A percentile compares a stretch with the other conserved stretches of the same genome.
Evolutionary conservation across 2,329 filamentous ascomycete species (phyloP).

Genomic region (Exophiala calicioides): DNA sequence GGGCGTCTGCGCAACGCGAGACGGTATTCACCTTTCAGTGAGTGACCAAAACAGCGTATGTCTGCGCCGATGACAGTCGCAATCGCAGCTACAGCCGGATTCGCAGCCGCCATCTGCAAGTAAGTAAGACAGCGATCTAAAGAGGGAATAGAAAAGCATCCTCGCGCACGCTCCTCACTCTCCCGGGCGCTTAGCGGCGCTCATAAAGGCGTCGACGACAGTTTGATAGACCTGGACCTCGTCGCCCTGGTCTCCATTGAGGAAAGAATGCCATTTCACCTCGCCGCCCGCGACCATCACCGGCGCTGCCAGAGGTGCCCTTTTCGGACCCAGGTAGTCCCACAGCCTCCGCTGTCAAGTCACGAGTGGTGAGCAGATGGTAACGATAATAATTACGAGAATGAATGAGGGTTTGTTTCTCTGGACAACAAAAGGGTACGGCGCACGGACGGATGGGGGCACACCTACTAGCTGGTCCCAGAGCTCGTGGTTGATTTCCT

Average conservation of each 20-base stretch:
- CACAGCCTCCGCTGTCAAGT: slow-evolving; percentile 21
- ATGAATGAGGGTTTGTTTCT: neutral
- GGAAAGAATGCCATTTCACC: slow-evolving; percentile 31
- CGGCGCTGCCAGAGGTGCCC: slow-evolving; percentile 27
- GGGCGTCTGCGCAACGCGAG: no score
- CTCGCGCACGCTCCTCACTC: no score
- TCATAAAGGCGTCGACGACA: slow-evolving; percentile 25
- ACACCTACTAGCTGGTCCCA: slow-evolving; percentile 29
- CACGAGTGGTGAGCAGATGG: neutral
- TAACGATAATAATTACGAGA: neutral
- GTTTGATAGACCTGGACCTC: slow-evolving; percentile 23
- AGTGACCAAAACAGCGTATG: no score
- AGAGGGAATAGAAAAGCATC: no score
- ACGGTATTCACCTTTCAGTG: no score
- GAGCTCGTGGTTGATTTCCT: slow-evolving; percentile 27
- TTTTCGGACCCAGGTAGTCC: slow-evolving; percentile 29
- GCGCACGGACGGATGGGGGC: neutral
- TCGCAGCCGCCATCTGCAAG: no score
- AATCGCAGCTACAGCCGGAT: no score
- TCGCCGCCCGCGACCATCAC: slow-evolving; percentile 26
- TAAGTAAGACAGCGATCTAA: no score
- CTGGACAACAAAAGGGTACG: neutral
- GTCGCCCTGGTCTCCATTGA: slow-evolving; percentile 24
- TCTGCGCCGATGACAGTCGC: no score
- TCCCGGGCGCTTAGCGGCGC: slow-evolving; percentile 6